A percentile compares a stretch with the other conserved stretches of the same genome.
phyloP scores from a whole-genome alignment of 345 rosid species.

The Hirschfeldia incana region DNA sequence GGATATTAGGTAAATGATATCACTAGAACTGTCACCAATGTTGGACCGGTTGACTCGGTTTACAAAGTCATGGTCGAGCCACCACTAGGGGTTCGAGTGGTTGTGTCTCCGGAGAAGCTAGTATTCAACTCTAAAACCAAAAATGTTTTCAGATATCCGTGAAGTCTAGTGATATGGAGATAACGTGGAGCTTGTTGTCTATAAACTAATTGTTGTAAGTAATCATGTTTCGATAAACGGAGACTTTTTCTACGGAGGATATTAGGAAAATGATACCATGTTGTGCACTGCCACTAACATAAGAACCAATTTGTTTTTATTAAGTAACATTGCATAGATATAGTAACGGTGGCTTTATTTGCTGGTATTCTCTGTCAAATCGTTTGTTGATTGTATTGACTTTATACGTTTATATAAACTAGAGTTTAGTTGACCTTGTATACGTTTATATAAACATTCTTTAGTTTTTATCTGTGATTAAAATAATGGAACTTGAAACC shows the following conservation, averaged over 20 bases:
- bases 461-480: background rate
- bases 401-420: background rate
- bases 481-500: background rate
- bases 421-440: background rate
- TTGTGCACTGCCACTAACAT: constrained; percentile 1
- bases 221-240: background rate
- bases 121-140: constrained; percentile 30
- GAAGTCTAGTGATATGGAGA: no score
- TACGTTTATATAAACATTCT: background rate
- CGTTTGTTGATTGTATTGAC: background rate
- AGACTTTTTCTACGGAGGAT: background rate
- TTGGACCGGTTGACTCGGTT: constrained; percentile 40
- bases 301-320: background rate
- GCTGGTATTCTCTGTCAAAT: constrained; percentile 10
- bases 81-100: constrained; percentile 39
- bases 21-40: constrained; percentile 50
- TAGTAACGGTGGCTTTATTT: background rate
- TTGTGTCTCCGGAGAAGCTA: constrained; percentile 30
- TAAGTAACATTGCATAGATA: background rate
- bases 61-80: constrained; percentile 39
- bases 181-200: background rate
- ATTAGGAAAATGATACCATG: background rate
- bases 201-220: background rate
- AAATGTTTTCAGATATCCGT: background rate
- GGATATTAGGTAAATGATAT: background rate